phyloP scores from a whole-genome alignment of 352 stramenopile genomes.

The Paralagenidium karlingii region DNA sequence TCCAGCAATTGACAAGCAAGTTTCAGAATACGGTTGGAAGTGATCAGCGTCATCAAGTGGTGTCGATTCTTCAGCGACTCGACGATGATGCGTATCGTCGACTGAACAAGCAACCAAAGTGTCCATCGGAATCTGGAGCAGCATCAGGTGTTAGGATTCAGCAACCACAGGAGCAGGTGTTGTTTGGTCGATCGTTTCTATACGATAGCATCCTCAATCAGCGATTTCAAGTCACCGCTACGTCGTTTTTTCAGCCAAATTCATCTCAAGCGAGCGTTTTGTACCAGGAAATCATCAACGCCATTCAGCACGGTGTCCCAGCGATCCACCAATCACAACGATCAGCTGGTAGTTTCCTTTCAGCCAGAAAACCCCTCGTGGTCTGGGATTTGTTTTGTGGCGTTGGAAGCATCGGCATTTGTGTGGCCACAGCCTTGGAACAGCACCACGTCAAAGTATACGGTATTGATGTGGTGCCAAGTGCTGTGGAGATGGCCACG shows the following conservation, averaged over 20 bases:
- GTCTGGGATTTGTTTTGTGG: slow-evolving; percentile 76
- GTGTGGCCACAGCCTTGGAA: slow-evolving; percentile 24
- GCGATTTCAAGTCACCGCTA: slow-evolving; percentile 46
- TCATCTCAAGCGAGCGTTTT: slow-evolving; percentile 34
- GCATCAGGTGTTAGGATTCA: no score
- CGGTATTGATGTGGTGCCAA: slow-evolving; percentile 57
- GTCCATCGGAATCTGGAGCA: background rate
- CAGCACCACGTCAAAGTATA: no score
- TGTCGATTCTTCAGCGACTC: slow-evolving; percentile 49
- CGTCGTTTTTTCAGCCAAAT: slow-evolving; percentile 77
- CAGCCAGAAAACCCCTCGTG: slow-evolving; percentile 23
- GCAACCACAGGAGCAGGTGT: slow-evolving; percentile 16
- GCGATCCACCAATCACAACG: no score
- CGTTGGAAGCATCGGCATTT: slow-evolving; percentile 72
- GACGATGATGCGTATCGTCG: slow-evolving; percentile 47
- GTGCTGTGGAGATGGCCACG: slow-evolving; percentile 34
- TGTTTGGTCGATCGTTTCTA: slow-evolving; percentile 30
- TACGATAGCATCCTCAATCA: slow-evolving; percentile 49
- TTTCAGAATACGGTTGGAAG: no score
- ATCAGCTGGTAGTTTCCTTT: no score
- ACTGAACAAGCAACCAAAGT: slow-evolving; percentile 1
- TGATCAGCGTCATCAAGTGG: slow-evolving; percentile 9
- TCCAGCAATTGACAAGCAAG: slow-evolving; percentile 15
- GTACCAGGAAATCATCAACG: slow-evolving; percentile 14
- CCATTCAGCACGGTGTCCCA: slow-evolving; percentile 30